Evolutionary conservation across 352 stramenopile species (phyloP).

Genomic region (Phytophthora melonis): DNA sequence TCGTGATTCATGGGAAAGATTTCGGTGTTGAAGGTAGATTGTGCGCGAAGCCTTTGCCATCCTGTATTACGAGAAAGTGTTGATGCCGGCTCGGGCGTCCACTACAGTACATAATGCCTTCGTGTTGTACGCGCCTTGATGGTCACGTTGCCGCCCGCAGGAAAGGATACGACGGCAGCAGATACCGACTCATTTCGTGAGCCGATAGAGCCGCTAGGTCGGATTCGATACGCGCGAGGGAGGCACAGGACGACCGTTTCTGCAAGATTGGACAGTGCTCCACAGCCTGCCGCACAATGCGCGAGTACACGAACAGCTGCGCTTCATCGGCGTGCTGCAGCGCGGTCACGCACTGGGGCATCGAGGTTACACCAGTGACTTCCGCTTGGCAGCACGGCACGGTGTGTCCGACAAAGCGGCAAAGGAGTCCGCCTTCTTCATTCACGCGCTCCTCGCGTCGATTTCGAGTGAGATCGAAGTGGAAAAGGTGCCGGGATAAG

Average conservation of each 20-base stretch:
- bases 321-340: conserved; percentile 39
- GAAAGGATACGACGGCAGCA: conserved; percentile 49
- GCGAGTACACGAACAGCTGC: conserved; percentile 52
- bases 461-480: conserved; percentile 50
- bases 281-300: conserved; percentile 41
- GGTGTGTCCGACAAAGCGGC: conserved; percentile 45
- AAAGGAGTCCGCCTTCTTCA: conserved; percentile 44
- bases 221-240: conserved; percentile 31
- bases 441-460: conserved; percentile 41
- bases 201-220: conserved; percentile 20
- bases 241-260: conserved; percentile 36
- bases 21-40: too few species aligned
- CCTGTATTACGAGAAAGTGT: too few species aligned
- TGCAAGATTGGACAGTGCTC: conserved; percentile 37
- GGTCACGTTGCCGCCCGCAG: conserved; percentile 17
- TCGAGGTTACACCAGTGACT: conserved; percentile 7
- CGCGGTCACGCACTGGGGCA: conserved; percentile 31
- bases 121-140: background rate
- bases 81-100: too few species aligned
- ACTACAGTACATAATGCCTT: too few species aligned
- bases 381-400: conserved; percentile 50
- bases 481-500: conserved; percentile 50
- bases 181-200: conserved; percentile 38
- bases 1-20: too few species aligned
- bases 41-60: too few species aligned